Evolutionary conservation across 371 early-diverging fungal genomes (phyloP).

Genomic region (Catenaria anguillulae): DNA sequence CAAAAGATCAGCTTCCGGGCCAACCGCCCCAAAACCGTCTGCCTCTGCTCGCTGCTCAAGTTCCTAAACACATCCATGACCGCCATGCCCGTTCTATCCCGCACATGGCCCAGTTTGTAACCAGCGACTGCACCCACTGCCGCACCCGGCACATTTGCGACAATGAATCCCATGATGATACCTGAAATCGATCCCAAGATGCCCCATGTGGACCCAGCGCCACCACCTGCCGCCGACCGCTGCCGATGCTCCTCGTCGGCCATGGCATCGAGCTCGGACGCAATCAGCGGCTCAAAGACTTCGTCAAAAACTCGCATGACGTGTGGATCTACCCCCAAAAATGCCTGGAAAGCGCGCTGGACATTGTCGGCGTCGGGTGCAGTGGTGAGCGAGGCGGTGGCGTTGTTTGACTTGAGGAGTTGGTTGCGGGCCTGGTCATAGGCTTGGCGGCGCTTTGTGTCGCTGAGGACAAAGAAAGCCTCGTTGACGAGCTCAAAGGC

Average conservation of each 20-base stretch:
- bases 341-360: no score
- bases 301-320: no score
- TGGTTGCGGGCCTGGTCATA: constrained; percentile 27
- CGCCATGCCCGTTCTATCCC: constrained; percentile 1
- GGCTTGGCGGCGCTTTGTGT: constrained; percentile 20
- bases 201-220: no score
- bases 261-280: no score
- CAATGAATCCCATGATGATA: constrained; percentile 40
- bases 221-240: no score
- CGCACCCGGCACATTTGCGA: no score
- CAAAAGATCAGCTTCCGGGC: not conserved
- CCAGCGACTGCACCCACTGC: not conserved
- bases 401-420: not conserved
- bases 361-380: not conserved
- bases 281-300: constrained; percentile 44
- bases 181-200: no score
- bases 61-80: not conserved
- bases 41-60: not conserved
- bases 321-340: constrained; percentile 29
- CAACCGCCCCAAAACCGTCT: not conserved
- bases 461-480: constrained; percentile 40
- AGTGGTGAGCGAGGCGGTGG: no score
- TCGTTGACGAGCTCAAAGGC: constrained; percentile 44
- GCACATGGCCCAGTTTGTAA: constrained; percentile 4
- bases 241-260: no score